Evolutionary conservation across 176 grass and related monocot genomes (phyloP), one percentile per base, ranked within the genome.

Genomic region (Olyra latifolia): DNA sequence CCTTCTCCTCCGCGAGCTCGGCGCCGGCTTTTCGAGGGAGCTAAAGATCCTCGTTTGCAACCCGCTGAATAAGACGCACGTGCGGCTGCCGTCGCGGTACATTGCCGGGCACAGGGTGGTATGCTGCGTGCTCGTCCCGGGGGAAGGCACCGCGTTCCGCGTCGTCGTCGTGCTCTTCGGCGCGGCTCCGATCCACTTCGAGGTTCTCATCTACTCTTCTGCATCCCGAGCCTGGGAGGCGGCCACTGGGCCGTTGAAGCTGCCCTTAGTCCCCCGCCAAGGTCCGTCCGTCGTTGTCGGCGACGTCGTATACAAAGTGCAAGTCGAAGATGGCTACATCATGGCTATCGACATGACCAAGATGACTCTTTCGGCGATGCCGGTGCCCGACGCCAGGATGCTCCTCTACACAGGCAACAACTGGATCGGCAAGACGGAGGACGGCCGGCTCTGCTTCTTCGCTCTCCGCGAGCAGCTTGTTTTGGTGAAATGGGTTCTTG

Each of bases 391-490:
- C 35, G 22, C 27, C 17, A 23, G 38, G 22, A 74, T 20, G 38
- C 12, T 1, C 1, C 66, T 92, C 0, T 60, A 77, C 66, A 8
- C 40, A 1, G 87, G 90, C 4, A 93, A 93, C 64, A 65, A 84
- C 28, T 87, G 75, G 76, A 75, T 93, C 23, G 90, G 87, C 29
- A 89, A 83, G 80, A 74, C 90, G 0, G 10, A 11, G 29, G 80
- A 89, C 2, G 87, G 57, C 38, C 48, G 50, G 0, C 83, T 93
- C 48, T 89, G 86, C 52, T 87, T 93, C 67, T 93, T 93, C 20
- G 48, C 55, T 0, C 74, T 93, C 49, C 45, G 48, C 60, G 79
- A 89, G 46, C 84, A 75, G 27, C 47, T 82, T 0, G 6, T 52
- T 19, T 78, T 86, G 0, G 56, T 19, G 46, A 61, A 15, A 14